Evolutionary conservation across 768 basidiomycete genomes (phyloP).

Genomic region (Agaricus subrufescens): DNA sequence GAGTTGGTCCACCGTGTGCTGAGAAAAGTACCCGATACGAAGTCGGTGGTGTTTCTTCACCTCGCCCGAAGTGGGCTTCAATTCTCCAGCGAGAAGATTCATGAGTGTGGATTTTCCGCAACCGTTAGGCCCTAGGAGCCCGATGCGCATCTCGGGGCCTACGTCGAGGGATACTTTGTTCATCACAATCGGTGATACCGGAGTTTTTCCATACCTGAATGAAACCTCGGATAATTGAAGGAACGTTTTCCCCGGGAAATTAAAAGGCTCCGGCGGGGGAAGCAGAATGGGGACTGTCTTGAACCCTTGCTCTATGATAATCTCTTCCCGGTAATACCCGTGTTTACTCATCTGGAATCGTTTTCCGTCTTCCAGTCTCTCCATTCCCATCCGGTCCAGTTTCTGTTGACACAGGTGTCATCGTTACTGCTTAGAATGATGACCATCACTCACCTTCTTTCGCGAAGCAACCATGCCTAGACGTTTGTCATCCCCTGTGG

Average conservation of each 20-base stretch:
- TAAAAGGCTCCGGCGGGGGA: conserved; percentile 26
- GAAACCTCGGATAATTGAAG: conserved; percentile 29
- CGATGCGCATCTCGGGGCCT: conserved; percentile 23
- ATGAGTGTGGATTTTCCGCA: conserved; percentile 57
- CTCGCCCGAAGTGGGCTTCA: conserved; percentile 40
- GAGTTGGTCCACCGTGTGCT: conserved; percentile 57
- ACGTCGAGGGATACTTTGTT: conserved; percentile 26
- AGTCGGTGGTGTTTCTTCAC: conserved; percentile 49
- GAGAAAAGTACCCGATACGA: conserved; percentile 56
- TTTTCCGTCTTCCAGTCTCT: conserved; percentile 26
- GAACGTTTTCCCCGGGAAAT: conserved; percentile 25
- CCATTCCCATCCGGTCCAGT: conserved; percentile 28
- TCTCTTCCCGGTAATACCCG: conserved; percentile 22
- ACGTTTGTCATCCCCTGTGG: conserved; percentile 60
- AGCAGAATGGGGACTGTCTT: conserved; percentile 27
- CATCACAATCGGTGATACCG: conserved; percentile 18
- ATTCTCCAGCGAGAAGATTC: conserved; percentile 35
- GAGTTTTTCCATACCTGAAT: conserved; percentile 22
- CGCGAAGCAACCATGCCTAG: conserved; percentile 47
- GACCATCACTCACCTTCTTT: conserved; percentile 33
- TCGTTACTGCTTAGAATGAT: neutral
- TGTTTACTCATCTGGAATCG: conserved; percentile 27
- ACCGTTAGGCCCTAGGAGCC: conserved; percentile 37
- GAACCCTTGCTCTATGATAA: conserved; percentile 31
- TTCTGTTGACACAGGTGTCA: conserved; percentile 15